These are phyloP conservation scores for Fomitiporia mediterranea DNA, from an alignment of 1,284 basidiomycete genomes.

Conservation along the genomic window DNA sequence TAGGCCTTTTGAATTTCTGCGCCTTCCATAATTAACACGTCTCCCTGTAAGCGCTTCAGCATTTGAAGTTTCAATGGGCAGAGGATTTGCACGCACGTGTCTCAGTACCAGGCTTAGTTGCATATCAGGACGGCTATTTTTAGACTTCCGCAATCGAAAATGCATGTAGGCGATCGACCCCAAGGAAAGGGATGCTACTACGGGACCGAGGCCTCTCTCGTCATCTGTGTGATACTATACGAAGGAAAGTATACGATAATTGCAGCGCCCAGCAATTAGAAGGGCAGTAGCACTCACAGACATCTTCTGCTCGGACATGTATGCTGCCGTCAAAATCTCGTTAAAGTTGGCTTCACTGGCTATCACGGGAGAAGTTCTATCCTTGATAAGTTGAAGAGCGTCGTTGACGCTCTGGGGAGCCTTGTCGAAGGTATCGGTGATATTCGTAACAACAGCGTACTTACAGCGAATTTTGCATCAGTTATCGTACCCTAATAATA, in stretches of 20 bases:
- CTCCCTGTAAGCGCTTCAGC: slow-evolving; percentile 46
- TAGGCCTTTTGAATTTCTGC: slow-evolving; percentile 59
- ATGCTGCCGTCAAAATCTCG: slow-evolving; percentile 73
- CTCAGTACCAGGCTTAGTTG: slow-evolving; percentile 54
- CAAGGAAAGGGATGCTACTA: slow-evolving; percentile 67
- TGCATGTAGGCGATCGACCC: slow-evolving; percentile 72
- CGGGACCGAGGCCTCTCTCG: slow-evolving; percentile 64
- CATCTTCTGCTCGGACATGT: slow-evolving; percentile 80
- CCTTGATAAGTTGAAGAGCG: slow-evolving; percentile 54
- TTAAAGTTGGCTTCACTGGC: slow-evolving; percentile 47
- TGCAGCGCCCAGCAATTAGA: too few relatives aligned
- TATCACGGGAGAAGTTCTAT: slow-evolving; percentile 42
- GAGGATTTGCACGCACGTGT: slow-evolving; percentile 46
- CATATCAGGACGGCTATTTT: slow-evolving; percentile 32
- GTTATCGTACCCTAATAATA: too few relatives aligned
- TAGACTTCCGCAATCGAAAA: slow-evolving; percentile 43
- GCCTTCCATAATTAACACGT: slow-evolving; percentile 73
- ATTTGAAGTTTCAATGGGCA: not conserved
- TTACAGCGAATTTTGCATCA: slow-evolving; percentile 27
- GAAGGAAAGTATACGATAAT: too few relatives aligned
- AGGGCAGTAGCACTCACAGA: too few relatives aligned
- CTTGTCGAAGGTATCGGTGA: slow-evolving; percentile 57
- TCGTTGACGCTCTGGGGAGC: slow-evolving; percentile 52
- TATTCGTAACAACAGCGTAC: slow-evolving; percentile 71
- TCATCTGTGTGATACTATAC: slow-evolving; percentile 71